A percentile compares a stretch with the other conserved stretches of the same genome.
Evolutionary conservation across 768 basidiomycete species (phyloP).

Genomic region (Lactarius tabidus): DNA sequence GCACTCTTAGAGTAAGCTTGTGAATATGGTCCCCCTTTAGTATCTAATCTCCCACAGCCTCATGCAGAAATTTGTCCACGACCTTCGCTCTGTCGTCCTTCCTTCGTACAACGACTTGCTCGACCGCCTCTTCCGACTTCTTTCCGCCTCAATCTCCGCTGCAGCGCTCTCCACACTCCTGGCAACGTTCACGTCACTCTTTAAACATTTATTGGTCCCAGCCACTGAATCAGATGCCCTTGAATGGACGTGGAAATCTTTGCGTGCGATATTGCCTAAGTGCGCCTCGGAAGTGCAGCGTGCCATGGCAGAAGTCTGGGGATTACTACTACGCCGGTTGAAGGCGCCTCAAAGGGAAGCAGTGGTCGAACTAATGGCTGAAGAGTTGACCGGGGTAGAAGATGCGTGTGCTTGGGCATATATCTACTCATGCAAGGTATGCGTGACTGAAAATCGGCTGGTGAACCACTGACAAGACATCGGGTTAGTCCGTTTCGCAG

Average conservation of each 20-base stretch:
- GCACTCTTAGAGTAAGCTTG: constrained; percentile 72
- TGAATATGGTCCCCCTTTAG: background rate
- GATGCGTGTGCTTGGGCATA: constrained; percentile 70
- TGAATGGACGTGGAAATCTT: constrained; percentile 54
- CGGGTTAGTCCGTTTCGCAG: constrained; percentile 68
- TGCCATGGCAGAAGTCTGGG: constrained; percentile 86
- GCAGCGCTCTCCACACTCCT: constrained; percentile 59
- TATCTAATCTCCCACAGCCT: constrained; percentile 45
- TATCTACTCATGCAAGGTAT: constrained; percentile 75
- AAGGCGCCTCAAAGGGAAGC: constrained; percentile 55
- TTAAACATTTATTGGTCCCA: constrained; percentile 71
- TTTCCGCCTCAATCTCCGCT: constrained; percentile 57
- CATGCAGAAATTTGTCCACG: constrained; percentile 72
- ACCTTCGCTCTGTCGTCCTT: constrained; percentile 71
- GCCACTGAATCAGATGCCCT: constrained; percentile 50
- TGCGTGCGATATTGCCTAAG: constrained; percentile 48
- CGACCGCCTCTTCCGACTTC: constrained; percentile 49
- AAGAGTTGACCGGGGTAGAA: constrained; percentile 47
- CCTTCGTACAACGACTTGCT: constrained; percentile 59
- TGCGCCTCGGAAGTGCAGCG: constrained; percentile 71
- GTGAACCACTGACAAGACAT: background rate
- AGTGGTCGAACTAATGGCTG: constrained; percentile 53
- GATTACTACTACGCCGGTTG: constrained; percentile 65
- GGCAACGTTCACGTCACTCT: constrained; percentile 62
- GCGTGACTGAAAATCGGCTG: constrained; percentile 15